Evolutionary conservation across 148 eudicot genomes (phyloP).

Genomic region (Chenopodium album): DNA sequence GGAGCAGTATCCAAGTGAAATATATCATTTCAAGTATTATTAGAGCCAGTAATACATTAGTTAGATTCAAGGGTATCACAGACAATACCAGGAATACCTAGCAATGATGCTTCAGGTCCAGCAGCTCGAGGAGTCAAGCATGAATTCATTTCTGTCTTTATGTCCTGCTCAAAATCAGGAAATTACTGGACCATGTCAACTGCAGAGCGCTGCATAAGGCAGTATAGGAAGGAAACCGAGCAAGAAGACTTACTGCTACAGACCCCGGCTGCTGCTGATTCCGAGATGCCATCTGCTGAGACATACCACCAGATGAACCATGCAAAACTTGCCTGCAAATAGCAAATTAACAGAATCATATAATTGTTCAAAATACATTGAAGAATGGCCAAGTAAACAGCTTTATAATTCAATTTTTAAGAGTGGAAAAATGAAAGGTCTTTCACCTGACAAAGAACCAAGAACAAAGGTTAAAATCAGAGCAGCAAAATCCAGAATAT

Average conservation of each 20-base stretch:
- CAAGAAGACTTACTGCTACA: slow-evolving; percentile 35
- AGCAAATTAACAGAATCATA: not conserved
- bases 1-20: not conserved
- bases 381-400: not conserved
- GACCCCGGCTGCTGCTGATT: slow-evolving; percentile 77
- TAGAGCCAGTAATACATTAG: not conserved
- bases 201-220: not conserved
- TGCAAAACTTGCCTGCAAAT: slow-evolving; percentile 87
- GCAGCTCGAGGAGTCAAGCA: slow-evolving; percentile 47
- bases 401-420: not conserved
- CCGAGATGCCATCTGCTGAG: slow-evolving; percentile 78
- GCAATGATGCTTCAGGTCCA: slow-evolving; percentile 60
- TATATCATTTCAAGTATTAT: not conserved
- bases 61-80: not conserved
- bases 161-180: slow-evolving; percentile 45
- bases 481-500: not conserved
- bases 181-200: not conserved
- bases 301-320: slow-evolving; percentile 83
- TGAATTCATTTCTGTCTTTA: slow-evolving; percentile 56
- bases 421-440: not conserved
- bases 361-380: not conserved
- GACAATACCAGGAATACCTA: slow-evolving; percentile 59
- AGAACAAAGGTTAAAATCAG: not conserved
- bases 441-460: too few species aligned
- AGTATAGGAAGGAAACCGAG: slow-evolving; percentile 6